Percentiles rank a stretch among this genome's conserved stretches.
phyloP scores from a whole-genome alignment of 2,329 filamentous ascomycete genomes.

The Colletotrichum magnum region DNA sequence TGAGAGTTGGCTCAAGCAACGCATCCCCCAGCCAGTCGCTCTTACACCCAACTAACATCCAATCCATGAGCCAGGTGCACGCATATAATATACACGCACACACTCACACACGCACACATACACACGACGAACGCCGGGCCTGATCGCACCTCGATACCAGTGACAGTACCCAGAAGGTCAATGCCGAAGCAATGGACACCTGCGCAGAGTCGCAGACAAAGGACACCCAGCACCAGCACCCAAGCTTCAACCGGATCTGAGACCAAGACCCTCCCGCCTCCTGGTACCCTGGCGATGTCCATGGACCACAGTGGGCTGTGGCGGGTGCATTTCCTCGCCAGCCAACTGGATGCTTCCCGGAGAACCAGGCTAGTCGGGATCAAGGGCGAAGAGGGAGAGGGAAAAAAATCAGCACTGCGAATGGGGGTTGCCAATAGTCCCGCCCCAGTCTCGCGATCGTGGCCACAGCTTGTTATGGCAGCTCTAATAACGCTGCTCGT shows the following conservation, averaged over 20 bases:
- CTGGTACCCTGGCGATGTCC: not conserved
- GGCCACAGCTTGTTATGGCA: conserved; percentile 8
- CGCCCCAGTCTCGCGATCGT: conserved; percentile 24
- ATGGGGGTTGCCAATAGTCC: conserved; percentile 13
- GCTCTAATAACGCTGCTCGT: conserved; percentile 5
- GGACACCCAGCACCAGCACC: not conserved
- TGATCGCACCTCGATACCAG: conserved; percentile 29
- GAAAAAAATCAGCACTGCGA: not conserved
- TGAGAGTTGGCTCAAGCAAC: conserved; percentile 2
- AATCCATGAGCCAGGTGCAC: conserved; percentile 2
- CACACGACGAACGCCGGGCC: conserved; percentile 36
- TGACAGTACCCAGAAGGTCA: conserved; percentile 7
- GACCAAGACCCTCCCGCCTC: not conserved
- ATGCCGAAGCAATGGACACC: conserved; percentile 12
- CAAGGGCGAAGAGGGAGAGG: conserved; percentile 15
- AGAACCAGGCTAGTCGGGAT: conserved; percentile 29
- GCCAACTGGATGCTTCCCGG: conserved; percentile 32
- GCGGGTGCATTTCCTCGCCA: conserved; percentile 11
- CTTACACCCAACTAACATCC: conserved; percentile 1
- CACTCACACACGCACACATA: not conserved
- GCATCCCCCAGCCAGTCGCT: conserved; percentile 8
- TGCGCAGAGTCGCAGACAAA: not conserved
- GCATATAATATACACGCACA: not conserved
- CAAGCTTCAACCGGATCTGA: conserved; percentile 4
- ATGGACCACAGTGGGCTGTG: not conserved